A percentile compares a stretch with the other conserved stretches of the same genome.
These are phyloP conservation scores for Thelonectria rubi DNA, from an alignment of 2,329 filamentous ascomycete genomes.

Conservation along the genomic window DNA sequence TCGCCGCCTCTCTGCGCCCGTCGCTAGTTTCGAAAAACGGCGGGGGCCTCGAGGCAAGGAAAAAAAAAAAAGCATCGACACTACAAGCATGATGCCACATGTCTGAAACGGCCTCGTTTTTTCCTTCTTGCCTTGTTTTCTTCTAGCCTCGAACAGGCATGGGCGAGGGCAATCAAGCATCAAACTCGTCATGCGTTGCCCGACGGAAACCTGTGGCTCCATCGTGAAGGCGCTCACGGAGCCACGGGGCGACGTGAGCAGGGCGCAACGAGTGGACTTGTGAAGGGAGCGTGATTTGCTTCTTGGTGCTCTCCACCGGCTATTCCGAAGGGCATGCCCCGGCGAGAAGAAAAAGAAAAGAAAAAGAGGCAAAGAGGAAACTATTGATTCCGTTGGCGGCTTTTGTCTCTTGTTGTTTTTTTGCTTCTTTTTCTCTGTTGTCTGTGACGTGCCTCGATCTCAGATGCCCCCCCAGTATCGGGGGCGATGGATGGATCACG, in stretches of 20 bases:
- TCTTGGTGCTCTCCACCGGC: not conserved
- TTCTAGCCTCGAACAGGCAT: not conserved
- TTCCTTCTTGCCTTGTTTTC: not conserved
- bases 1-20: constrained; percentile 13
- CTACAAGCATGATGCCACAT: not conserved
- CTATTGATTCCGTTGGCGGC: not conserved
- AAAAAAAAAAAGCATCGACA: not conserved
- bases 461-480: not conserved
- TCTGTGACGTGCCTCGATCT: not conserved
- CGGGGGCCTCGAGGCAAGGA: not conserved
- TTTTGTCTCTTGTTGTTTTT: not conserved
- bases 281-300: not conserved
- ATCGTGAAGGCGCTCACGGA: not conserved
- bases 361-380: not conserved
- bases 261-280: too few relatives aligned
- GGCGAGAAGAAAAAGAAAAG: too few relatives aligned
- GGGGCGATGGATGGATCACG: not conserved
- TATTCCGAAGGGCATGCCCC: not conserved
- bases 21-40: not conserved
- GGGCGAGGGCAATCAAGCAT: not conserved
- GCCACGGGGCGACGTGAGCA: too few relatives aligned
- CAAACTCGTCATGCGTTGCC: not conserved
- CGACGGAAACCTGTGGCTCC: not conserved
- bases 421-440: not conserved
- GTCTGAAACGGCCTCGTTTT: not conserved